phyloP scores from a whole-genome alignment of 371 early-diverging fungal genomes.

The Funneliformis caledonium region DNA sequence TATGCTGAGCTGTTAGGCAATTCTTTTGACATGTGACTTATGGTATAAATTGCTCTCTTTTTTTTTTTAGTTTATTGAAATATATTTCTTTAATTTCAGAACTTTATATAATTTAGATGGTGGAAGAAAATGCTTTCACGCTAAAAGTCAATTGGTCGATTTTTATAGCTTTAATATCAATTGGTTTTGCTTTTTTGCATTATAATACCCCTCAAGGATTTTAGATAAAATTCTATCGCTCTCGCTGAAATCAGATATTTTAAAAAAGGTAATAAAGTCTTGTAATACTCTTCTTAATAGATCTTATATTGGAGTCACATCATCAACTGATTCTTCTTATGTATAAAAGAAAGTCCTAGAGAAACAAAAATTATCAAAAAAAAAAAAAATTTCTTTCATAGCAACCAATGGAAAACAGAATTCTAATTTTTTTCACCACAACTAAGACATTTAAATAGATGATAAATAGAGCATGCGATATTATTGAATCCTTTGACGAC shows the following conservation, averaged over 20 bases:
- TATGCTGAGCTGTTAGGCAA: too few relatives aligned
- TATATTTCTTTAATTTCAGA: too few relatives aligned
- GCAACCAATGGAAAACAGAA: too few relatives aligned
- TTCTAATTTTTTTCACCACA: too few relatives aligned
- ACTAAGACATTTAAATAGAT: constrained; percentile 47
- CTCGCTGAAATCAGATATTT: constrained; percentile 56
- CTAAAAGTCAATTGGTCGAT: constrained; percentile 45
- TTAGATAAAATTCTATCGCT: constrained; percentile 77
- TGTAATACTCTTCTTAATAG: not conserved
- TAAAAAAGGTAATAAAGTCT: not conserved
- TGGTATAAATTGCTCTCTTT: too few relatives aligned
- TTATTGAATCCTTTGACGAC: constrained; percentile 80
- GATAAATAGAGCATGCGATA: constrained; percentile 62
- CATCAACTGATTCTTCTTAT: not conserved
- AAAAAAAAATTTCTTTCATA: too few relatives aligned
- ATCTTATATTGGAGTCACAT: not conserved
- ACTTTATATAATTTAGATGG: too few relatives aligned
- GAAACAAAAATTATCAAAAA: not conserved
- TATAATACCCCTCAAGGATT: constrained; percentile 79
- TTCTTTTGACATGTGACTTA: too few relatives aligned
- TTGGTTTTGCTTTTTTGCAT: constrained; percentile 68
- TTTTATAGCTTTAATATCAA: constrained; percentile 70
- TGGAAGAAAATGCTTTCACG: constrained; percentile 64
- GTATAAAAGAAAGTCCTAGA: not conserved
- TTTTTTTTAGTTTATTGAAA: too few relatives aligned